Conservation (phyloP, 129 eudicot species). For the Arctium minus region DNA sequence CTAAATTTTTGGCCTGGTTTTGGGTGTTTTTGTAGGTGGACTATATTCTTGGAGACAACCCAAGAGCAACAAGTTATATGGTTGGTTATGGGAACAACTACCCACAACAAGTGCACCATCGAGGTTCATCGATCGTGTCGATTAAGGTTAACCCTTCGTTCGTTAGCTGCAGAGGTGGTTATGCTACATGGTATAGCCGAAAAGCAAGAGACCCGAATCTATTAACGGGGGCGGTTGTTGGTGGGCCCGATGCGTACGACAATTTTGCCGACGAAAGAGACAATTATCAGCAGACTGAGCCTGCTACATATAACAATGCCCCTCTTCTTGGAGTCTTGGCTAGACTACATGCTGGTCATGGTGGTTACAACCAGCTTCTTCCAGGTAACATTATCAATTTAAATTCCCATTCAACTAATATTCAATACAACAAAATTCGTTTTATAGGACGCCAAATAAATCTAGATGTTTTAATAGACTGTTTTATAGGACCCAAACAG, state of each 20-base stretch:
- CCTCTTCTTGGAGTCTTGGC: constrained; percentile 51
- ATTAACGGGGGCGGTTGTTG: constrained; percentile 34
- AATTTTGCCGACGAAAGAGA: constrained; percentile 35
- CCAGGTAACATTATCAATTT: constrained; percentile 41
- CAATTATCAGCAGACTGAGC: constrained; percentile 40
- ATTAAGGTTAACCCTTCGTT: constrained; percentile 41
- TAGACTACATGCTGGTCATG: constrained; percentile 63
- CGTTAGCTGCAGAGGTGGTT: constrained; percentile 66
- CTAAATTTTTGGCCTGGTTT: not conserved
- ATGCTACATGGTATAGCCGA: constrained; percentile 46
- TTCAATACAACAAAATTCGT: not conserved
- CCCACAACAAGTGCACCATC: constrained; percentile 59
- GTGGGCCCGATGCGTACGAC: constrained; percentile 37
- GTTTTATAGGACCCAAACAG: not conserved
- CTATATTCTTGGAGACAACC: constrained; percentile 59
- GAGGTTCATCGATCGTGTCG: constrained; percentile 62
- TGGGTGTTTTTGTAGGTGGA: constrained; percentile 34
- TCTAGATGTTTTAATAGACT: not conserved
- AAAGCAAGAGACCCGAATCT: constrained; percentile 45
- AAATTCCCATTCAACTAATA: not conserved
- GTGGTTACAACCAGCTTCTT: constrained; percentile 85
- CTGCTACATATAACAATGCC: constrained; percentile 46
- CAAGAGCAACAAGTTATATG: constrained; percentile 54
- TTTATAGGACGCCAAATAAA: too few relatives aligned
- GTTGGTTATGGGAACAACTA: constrained; percentile 58